Evolutionary conservation across 179 eudicot species (phyloP).

Genomic region (Amaranthus tricolor): DNA sequence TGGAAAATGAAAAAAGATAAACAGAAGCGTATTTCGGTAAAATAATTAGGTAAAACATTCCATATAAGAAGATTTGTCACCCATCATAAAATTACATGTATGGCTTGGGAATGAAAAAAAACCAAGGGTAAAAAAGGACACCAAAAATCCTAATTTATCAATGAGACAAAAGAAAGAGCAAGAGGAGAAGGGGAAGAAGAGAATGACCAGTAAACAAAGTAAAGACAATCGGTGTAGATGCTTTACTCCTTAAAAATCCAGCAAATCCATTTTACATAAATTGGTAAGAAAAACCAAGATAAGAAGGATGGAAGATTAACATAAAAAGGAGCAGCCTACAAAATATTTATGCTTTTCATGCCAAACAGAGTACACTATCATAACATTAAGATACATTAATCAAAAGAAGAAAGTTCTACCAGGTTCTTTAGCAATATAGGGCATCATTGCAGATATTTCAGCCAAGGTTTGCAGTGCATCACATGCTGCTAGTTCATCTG

Average conservation of each 20-base stretch:
- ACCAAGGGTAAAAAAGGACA: not conserved
- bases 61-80: not conserved
- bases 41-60: too few relatives aligned
- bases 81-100: not conserved
- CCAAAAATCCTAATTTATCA: not conserved
- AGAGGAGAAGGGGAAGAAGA: not conserved
- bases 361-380: not conserved
- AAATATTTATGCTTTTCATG: not conserved
- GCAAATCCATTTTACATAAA: slow-evolving; percentile 2
- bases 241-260: not conserved
- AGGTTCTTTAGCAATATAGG: slow-evolving; percentile 26
- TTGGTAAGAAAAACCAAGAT: not conserved
- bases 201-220: not conserved
- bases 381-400: not conserved
- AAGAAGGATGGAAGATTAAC: not conserved
- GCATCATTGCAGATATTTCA: slow-evolving; percentile 63
- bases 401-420: slow-evolving; percentile 23
- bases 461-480: slow-evolving; percentile 91
- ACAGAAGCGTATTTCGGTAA: not conserved
- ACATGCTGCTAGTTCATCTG: slow-evolving; percentile 63
- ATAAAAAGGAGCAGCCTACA: not conserved
- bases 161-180: not conserved
- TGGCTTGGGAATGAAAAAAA: not conserved
- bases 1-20: not conserved
- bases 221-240: not conserved